These are phyloP conservation scores for Populus simonii DNA, from an alignment of 345 rosid genomes.

Conservation along the genomic window DNA sequence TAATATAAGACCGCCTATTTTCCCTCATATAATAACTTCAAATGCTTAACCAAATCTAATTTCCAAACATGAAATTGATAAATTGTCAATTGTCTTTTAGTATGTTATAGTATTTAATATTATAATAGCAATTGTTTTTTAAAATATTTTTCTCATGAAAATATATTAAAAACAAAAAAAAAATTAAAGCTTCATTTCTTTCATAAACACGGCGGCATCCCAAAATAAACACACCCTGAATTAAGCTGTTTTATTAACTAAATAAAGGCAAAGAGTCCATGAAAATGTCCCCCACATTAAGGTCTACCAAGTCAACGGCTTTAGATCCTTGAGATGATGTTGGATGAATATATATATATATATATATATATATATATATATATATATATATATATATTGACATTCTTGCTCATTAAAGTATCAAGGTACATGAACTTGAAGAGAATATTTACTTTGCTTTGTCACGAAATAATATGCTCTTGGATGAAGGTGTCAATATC, in stretches of 20 bases:
- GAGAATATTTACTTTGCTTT: neutral
- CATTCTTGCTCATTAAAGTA: neutral
- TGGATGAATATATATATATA: neutral
- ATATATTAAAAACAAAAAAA: no score
- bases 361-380: no score
- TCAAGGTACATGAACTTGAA: conserved; percentile 4
- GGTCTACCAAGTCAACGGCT: conserved; percentile 2
- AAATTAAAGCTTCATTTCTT: no score
- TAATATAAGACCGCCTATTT: no score
- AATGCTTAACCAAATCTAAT: no score
- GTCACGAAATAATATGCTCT: conserved; percentile 41
- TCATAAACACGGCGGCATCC: no score
- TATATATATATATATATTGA: neutral
- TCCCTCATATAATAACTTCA: neutral
- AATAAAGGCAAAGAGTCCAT: neutral
- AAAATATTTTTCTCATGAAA: no score
- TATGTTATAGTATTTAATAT: no score
- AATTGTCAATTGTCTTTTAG: no score
- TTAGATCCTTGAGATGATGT: neutral
- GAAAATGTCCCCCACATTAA: neutral
- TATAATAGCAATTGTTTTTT: rapidly evolving
- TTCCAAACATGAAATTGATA: no score
- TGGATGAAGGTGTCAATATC: conserved; percentile 39
- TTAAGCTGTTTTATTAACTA: neutral
- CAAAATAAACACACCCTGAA: no score